Conservation (phyloP, 345 rosid species). For the Syzygium jambos region DNA sequence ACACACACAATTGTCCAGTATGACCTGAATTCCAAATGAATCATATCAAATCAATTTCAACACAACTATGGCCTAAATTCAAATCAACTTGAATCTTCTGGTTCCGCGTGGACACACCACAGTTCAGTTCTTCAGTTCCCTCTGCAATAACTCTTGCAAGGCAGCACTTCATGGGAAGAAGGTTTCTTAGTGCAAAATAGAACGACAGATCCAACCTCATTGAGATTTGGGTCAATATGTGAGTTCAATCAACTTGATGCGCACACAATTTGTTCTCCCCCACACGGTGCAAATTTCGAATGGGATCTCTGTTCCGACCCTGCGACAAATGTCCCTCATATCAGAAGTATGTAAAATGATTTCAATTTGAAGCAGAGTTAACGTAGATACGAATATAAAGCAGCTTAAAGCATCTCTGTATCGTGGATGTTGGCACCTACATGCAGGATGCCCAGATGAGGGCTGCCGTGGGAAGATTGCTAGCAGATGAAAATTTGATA, state of each 20-base stretch:
- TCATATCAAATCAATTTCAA: background rate
- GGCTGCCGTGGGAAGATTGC: background rate
- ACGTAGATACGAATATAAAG: background rate
- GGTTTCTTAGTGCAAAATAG: background rate
- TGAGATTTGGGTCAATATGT: background rate
- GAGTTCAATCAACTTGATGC: background rate
- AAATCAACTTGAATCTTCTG: background rate
- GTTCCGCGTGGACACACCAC: background rate
- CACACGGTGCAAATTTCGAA: background rate
- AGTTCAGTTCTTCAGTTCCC: background rate
- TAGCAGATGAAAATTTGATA: conserved; percentile 10
- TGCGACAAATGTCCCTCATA: background rate
- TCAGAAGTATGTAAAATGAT: background rate
- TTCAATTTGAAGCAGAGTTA: background rate
- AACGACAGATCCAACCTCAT: background rate
- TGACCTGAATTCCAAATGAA: background rate
- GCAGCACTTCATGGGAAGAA: background rate
- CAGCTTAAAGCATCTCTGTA: background rate
- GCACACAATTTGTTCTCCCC: background rate
- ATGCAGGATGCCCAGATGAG: background rate
- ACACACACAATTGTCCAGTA: background rate
- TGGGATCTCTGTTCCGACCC: background rate
- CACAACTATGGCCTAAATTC: background rate
- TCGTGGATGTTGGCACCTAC: background rate
- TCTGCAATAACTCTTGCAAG: background rate